phyloP scores from a whole-genome alignment of 1,284 basidiomycete genomes.

The Pseudozyma flocculosa region DNA sequence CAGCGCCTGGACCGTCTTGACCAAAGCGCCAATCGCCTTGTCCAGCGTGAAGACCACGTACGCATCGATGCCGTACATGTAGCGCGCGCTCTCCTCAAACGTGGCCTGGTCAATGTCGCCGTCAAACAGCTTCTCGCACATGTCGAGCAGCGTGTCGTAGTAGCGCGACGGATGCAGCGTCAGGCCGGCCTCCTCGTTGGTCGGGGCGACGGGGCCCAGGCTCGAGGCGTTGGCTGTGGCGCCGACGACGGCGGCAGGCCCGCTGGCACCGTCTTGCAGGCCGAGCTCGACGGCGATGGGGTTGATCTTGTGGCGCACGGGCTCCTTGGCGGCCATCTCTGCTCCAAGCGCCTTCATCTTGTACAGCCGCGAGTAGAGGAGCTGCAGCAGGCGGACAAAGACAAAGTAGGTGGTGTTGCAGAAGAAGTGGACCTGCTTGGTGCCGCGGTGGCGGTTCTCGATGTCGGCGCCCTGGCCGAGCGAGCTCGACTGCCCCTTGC shows the following conservation, averaged over 20 bases:
- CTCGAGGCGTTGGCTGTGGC: conserved; percentile 29
- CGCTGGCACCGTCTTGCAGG: conserved; percentile 64
- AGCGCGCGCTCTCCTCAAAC: conserved; percentile 92
- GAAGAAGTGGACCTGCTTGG: conserved; percentile 69
- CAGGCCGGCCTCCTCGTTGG: conserved; percentile 48
- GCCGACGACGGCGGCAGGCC: conserved; percentile 56
- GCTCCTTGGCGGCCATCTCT: conserved; percentile 58
- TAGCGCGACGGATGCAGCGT: conserved; percentile 62
- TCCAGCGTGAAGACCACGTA: conserved; percentile 92
- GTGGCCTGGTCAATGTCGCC: conserved; percentile 83
- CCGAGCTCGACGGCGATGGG: conserved; percentile 66
- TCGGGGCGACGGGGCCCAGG: conserved; percentile 27
- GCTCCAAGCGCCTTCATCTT: conserved; percentile 70
- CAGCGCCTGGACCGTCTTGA: conserved; percentile 67
- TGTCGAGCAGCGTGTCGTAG: conserved; percentile 84
- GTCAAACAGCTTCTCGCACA: conserved; percentile 91
- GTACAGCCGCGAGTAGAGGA: conserved; percentile 80
- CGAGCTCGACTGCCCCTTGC: conserved; percentile 25
- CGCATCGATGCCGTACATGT: conserved; percentile 94
- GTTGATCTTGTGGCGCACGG: conserved; percentile 61
- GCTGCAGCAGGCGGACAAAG: conserved; percentile 74
- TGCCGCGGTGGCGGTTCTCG: conserved; percentile 16
- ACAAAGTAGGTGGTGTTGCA: conserved; percentile 91
- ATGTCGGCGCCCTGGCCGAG: conserved; percentile 24
- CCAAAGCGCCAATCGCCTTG: conserved; percentile 71